phyloP scores from a whole-genome alignment of 805 yeast genomes.

The Barnettozyma pratensis region DNA sequence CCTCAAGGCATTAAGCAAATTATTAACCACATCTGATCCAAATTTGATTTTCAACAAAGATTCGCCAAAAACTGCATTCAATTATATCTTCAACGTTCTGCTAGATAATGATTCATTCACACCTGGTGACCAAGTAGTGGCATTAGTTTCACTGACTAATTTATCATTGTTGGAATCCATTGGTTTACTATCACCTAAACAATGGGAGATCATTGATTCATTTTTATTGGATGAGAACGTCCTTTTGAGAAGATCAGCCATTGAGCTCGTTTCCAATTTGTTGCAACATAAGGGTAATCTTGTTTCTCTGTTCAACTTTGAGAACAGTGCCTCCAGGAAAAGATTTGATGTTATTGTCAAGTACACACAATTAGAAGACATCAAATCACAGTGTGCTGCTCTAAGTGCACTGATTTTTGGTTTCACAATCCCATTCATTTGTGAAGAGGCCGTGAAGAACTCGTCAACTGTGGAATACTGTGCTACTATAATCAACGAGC shows the following conservation, averaged over 20 bases:
- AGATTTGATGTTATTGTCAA: conserved; percentile 40
- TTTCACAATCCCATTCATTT: conserved; percentile 31
- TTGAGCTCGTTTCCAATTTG: conserved; percentile 63
- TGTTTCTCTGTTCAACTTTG: conserved; percentile 57
- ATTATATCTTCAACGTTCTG: conserved; percentile 35
- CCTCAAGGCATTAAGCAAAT: conserved; percentile 36
- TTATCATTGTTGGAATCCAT: conserved; percentile 40
- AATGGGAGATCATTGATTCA: conserved; percentile 43
- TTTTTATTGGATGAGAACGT: conserved; percentile 40
- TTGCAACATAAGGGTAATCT: conserved; percentile 36
- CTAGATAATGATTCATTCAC: conserved; percentile 19
- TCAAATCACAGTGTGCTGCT: conserved; percentile 37
- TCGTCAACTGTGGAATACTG: conserved; percentile 24
- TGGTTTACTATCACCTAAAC: conserved; percentile 27
- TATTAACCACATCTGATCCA: conserved; percentile 44
- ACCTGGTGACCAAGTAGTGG: conserved; percentile 40
- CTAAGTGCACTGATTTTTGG: conserved; percentile 33
- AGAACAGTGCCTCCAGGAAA: conserved; percentile 28
- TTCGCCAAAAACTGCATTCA: conserved; percentile 20
- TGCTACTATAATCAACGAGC: conserved; percentile 22
- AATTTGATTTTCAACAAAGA: conserved; percentile 29
- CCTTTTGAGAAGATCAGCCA: conserved; percentile 49
- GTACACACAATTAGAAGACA: conserved; percentile 33
- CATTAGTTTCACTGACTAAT: conserved; percentile 64
- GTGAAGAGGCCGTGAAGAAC: conserved; percentile 25